These are phyloP conservation scores for Ascochyta koolunga DNA, from an alignment of 2,329 filamentous ascomycete species.

Conservation along the genomic window DNA sequence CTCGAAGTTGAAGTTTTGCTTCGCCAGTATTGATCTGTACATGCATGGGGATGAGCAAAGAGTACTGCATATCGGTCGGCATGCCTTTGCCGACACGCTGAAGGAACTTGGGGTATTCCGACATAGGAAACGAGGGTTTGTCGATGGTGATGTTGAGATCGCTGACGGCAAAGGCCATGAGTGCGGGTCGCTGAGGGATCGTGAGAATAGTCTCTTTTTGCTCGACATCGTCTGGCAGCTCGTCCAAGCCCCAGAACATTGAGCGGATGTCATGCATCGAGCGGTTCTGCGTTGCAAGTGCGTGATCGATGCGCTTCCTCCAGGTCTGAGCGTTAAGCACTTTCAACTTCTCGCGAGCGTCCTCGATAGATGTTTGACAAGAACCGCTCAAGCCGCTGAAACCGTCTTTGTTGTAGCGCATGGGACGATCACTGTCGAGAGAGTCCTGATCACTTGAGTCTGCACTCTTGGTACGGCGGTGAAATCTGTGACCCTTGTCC, in stretches of 20 bases:
- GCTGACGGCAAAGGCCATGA: slow-evolving; percentile 80
- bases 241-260: slow-evolving; percentile 81
- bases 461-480: slow-evolving; percentile 50
- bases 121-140: slow-evolving; percentile 88
- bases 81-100: slow-evolving; percentile 95
- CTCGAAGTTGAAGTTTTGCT: slow-evolving; percentile 80
- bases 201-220: slow-evolving; percentile 85
- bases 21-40: slow-evolving; percentile 90
- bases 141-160: slow-evolving; percentile 87
- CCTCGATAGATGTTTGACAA: slow-evolving; percentile 74
- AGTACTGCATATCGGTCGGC: slow-evolving; percentile 88
- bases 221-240: slow-evolving; percentile 79
- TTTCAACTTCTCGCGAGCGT: slow-evolving; percentile 77
- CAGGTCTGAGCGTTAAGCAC: slow-evolving; percentile 86
- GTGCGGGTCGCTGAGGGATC: slow-evolving; percentile 80
- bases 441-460: slow-evolving; percentile 35
- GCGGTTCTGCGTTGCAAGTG: slow-evolving; percentile 70
- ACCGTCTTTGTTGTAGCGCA: slow-evolving; percentile 80
- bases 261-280: slow-evolving; percentile 80
- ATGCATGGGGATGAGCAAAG: slow-evolving; percentile 86
- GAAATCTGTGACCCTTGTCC: slow-evolving; percentile 40
- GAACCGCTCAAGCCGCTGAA: slow-evolving; percentile 73
- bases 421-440: slow-evolving; percentile 44
- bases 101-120: slow-evolving; percentile 81
- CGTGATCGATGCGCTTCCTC: slow-evolving; percentile 86